Conservation (phyloP, 2,329 filamentous ascomycete species). For the Aspergillus sp. region DNA sequence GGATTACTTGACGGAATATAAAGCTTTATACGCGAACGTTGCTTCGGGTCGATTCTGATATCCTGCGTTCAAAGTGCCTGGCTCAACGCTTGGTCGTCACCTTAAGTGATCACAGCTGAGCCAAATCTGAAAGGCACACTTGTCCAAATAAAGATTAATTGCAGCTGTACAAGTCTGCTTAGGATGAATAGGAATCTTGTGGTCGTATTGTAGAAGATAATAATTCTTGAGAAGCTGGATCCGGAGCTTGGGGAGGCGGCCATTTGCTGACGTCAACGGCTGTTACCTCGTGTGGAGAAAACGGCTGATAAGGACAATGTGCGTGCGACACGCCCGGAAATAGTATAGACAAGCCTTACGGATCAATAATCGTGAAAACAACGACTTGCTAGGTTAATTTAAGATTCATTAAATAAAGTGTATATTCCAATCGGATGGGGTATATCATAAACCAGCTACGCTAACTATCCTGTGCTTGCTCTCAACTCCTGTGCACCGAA, state of each 20-base stretch:
- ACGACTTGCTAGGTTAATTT: neutral
- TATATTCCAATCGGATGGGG: conserved; percentile 7
- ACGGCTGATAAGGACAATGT: neutral
- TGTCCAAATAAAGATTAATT: neutral
- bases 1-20: too few species aligned
- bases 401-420: neutral
- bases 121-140: neutral
- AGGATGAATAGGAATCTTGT: neutral
- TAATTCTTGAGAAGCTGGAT: neutral
- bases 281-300: neutral
- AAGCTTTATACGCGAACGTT: too few species aligned
- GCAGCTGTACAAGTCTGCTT: neutral
- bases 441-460: conserved; percentile 15
- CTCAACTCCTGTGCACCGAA: conserved; percentile 6
- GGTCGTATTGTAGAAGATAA: neutral
- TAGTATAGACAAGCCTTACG: too few species aligned
- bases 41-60: neutral
- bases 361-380: neutral
- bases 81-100: neutral
- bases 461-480: neutral
- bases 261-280: conserved; percentile 12
- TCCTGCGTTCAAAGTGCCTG: neutral
- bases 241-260: conserved; percentile 10
- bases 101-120: neutral
- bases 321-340: neutral